Percentiles rank a stretch among this genome's conserved stretches.
Evolutionary conservation across 768 basidiomycete genomes (phyloP).

Genomic region (Candolleomyces aberdarensis): DNA sequence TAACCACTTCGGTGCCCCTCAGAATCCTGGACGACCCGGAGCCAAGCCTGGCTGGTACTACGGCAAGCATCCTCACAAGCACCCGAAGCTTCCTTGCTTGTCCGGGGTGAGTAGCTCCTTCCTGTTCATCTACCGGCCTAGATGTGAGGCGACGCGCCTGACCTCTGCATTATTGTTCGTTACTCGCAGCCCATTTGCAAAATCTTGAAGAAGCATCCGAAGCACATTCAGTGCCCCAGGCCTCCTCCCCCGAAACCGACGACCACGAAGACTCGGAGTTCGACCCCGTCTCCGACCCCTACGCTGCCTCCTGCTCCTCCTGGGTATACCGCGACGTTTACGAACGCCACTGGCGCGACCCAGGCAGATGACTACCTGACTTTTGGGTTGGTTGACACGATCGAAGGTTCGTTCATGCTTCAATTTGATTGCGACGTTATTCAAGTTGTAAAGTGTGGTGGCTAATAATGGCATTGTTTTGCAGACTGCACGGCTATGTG

Average conservation of each 20-base stretch:
- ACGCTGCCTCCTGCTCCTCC: constrained; percentile 20
- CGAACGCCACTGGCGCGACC: constrained; percentile 39
- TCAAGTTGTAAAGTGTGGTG: neutral
- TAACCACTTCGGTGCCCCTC: constrained; percentile 33
- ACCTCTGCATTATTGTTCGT: too few relatives aligned
- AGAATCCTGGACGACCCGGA: constrained; percentile 31
- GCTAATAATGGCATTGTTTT: neutral
- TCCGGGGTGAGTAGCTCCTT: constrained; percentile 21
- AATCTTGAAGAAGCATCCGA: constrained; percentile 31
- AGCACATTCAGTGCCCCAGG: constrained; percentile 37
- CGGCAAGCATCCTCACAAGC: constrained; percentile 26
- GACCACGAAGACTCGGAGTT: constrained; percentile 8
- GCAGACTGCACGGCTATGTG: constrained; percentile 47
- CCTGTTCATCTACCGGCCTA: too few relatives aligned
- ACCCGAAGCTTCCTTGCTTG: constrained; percentile 28
- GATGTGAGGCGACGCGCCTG: too few relatives aligned
- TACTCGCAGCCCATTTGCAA: constrained; percentile 32
- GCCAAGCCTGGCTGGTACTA: constrained; percentile 42
- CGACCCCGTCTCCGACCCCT: neutral
- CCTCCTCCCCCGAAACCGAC: constrained; percentile 16
- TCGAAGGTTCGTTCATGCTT: constrained; percentile 28
- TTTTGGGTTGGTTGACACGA: constrained; percentile 42
- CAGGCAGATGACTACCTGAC: constrained; percentile 40
- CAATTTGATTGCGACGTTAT: neutral
- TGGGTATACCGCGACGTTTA: constrained; percentile 38